phyloP scores from a whole-genome alignment of 176 grass and related monocot species.

The Alloteropsis semialata region DNA sequence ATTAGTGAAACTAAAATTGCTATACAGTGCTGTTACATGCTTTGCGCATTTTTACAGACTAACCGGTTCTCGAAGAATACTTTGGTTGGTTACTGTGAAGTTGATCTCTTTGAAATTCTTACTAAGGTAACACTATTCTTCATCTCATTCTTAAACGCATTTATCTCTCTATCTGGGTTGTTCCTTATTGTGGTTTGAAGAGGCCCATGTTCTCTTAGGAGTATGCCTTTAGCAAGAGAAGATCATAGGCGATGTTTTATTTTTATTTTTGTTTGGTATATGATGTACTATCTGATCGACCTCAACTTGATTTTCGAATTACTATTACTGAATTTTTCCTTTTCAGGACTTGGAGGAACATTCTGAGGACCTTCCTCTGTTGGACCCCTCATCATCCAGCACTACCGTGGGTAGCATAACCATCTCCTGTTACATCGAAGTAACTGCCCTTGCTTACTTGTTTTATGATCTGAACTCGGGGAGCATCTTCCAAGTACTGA shows the following conservation, averaged over 20 bases:
- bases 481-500: conserved; percentile 8
- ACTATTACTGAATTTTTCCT: background rate
- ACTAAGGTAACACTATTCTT: conserved; percentile 55
- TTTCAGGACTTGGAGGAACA: conserved; percentile 78
- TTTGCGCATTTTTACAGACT: conserved; percentile 52
- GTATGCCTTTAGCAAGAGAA: background rate
- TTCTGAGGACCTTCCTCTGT: conserved; percentile 57
- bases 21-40: conserved; percentile 19
- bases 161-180: background rate
- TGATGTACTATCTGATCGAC: background rate
- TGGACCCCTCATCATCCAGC: conserved; percentile 72
- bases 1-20: background rate
- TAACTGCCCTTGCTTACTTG: conserved; percentile 32
- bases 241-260: background rate
- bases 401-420: conserved; percentile 69
- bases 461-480: background rate
- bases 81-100: conserved; percentile 95
- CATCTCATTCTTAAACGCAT: background rate
- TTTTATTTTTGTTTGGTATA: background rate
- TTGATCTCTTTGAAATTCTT: conserved; percentile 84
- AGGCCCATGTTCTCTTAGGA: background rate
- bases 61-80: conserved; percentile 90
- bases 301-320: conserved; percentile 18
- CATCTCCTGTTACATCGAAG: conserved; percentile 52
- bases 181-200: background rate